Conservation (phyloP, 805 yeast species). For the Yamadazyma olivae region DNA sequence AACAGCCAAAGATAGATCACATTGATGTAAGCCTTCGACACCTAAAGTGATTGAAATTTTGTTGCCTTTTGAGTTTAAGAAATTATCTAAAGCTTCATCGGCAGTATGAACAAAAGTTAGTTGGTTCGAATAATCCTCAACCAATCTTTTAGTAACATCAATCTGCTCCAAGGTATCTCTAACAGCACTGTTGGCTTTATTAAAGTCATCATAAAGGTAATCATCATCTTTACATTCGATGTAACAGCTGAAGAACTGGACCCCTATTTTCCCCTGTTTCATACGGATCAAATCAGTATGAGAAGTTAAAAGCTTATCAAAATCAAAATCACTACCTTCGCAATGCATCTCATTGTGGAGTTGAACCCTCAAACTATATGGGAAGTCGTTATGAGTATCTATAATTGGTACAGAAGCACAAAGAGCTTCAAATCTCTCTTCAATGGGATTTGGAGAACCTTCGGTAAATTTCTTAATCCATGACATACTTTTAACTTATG, state of each 20-base stretch:
- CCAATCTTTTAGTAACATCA: slow-evolving; percentile 46
- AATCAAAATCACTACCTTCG: slow-evolving; percentile 19
- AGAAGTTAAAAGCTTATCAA: slow-evolving; percentile 30
- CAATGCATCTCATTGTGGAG: slow-evolving; percentile 35
- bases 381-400: slow-evolving; percentile 52
- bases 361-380: slow-evolving; percentile 45
- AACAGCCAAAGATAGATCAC: slow-evolving; percentile 47
- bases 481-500: no score
- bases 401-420: slow-evolving; percentile 30
- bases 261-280: slow-evolving; percentile 43
- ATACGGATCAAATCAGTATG: slow-evolving; percentile 45
- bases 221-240: slow-evolving; percentile 44
- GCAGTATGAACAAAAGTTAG: slow-evolving; percentile 40
- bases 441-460: no score
- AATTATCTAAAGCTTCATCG: slow-evolving; percentile 37
- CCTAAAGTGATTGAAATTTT: slow-evolving; percentile 39
- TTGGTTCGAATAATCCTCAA: slow-evolving; percentile 29
- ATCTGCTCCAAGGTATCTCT: slow-evolving; percentile 55
- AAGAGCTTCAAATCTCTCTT: slow-evolving; percentile 4
- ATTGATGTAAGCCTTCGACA: slow-evolving; percentile 54
- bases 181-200: slow-evolving; percentile 41
- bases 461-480: no score
- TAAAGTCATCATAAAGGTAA: slow-evolving; percentile 42
- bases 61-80: slow-evolving; percentile 23
- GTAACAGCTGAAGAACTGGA: slow-evolving; percentile 50